These are phyloP conservation scores for Umbellularia californica DNA, from an alignment of 164 flowering plant species.

Conservation along the genomic window DNA sequence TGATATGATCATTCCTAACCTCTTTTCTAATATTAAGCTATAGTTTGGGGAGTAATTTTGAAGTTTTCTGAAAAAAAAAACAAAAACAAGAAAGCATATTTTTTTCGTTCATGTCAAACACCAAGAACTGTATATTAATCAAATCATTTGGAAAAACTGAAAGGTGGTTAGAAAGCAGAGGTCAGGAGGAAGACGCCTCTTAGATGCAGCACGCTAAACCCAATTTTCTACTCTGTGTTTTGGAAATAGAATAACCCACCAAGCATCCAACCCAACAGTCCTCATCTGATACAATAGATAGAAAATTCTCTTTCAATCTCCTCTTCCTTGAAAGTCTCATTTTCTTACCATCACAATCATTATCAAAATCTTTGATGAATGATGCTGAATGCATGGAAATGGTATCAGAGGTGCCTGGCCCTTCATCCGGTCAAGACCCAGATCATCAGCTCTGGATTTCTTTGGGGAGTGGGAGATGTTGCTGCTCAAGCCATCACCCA, in stretches of 20 bases:
- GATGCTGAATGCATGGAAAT: slow-evolving; percentile 66
- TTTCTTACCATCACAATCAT: neutral
- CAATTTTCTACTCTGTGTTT: neutral
- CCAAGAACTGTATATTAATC: too few relatives aligned
- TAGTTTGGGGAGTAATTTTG: too few relatives aligned
- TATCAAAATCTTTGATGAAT: neutral
- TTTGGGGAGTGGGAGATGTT: slow-evolving; percentile 77
- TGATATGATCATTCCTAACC: too few relatives aligned
- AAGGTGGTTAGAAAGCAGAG: too few relatives aligned
- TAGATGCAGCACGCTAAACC: neutral
- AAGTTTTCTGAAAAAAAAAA: too few relatives aligned
- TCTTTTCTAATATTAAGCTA: too few relatives aligned
- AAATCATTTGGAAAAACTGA: too few relatives aligned
- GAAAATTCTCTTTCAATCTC: neutral
- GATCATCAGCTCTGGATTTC: slow-evolving; percentile 64
- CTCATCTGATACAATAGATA: neutral
- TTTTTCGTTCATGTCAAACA: too few relatives aligned
- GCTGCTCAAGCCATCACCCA: slow-evolving; percentile 68
- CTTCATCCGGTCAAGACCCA: slow-evolving; percentile 76
- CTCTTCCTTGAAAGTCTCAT: neutral
- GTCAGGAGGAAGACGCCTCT: too few relatives aligned
- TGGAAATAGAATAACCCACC: neutral
- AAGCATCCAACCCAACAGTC: neutral
- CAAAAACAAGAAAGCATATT: too few relatives aligned
- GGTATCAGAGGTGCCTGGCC: slow-evolving; percentile 60